Base-by-base conservation (phyloP, 208 protist genomes). In the Vickermania spadyakhi region DNA sequence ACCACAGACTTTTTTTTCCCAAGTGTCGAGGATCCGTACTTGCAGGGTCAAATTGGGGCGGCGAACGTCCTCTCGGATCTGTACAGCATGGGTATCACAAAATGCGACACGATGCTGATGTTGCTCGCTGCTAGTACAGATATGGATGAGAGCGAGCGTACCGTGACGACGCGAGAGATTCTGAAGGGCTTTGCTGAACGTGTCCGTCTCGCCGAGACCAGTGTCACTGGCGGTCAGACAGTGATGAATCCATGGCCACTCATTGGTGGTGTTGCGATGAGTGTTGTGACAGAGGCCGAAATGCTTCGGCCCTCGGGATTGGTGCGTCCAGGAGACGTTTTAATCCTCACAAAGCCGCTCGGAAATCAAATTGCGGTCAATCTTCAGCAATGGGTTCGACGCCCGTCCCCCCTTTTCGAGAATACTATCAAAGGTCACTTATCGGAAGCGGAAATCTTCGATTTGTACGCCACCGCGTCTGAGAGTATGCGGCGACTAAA, bases 1-100 rank as follows among this genome's bases (percentile, higher is more conserved):
- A 98, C 94, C 13, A 97, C 92, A 7, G 96, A 98, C 76, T 99
- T 97, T 66, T 99, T 99, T 69, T 98, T 96, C 64, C 97, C 97
- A 22, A 87, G 95, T 59, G 91, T 98, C 7, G 95, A 98, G 23
- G 96, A 99, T 60, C 96, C 97, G 18, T 98, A 93, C 55, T 50
- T 96, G 22, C 91, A 97, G 61, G 96, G 96, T 4, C 79, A 92
- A 57, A 98, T 99, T 60, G 96, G 89, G 4, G 94, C 90, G 51
- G 96, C 96, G 7, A 99, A 99, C 68, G 95, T 98, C 41, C 70
- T 99, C n/a, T 97, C 90, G 25, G 97, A 99, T 70, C 64, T 98
- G 23, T 99, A 98, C 73, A 93, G 89, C 52, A 96, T 98, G 85
- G 97, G 97, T 57, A 89, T 97, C 36, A 42, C 68, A 14, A 77